Evolutionary conservation across 495 filamentous ascomycete genomes (phyloP).

Genomic region (Neurospora sp.): DNA sequence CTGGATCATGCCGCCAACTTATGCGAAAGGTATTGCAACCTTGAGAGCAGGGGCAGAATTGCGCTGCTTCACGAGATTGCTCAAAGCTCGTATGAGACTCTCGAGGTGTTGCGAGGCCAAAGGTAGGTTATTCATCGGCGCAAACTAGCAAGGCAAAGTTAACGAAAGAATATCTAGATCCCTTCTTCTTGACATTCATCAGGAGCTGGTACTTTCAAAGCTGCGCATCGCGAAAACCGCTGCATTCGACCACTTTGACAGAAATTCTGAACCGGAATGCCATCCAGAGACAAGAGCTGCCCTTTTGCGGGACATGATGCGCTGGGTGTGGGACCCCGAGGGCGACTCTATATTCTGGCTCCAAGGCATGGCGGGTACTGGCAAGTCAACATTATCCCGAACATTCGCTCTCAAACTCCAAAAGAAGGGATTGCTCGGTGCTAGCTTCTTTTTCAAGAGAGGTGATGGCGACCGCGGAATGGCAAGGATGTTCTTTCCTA

Average conservation of each 20-base stretch:
- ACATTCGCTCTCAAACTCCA: conserved; percentile 24
- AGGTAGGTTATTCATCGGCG: not conserved
- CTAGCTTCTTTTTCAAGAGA: conserved; percentile 45
- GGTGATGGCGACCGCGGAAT: conserved; percentile 32
- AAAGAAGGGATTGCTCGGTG: conserved; percentile 12
- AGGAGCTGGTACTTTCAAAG: not conserved
- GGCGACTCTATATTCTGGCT: conserved; percentile 31
- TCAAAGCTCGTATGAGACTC: not conserved
- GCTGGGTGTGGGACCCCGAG: conserved; percentile 7
- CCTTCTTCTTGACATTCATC: not conserved
- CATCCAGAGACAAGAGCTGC: conserved; percentile 18
- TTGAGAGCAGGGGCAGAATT: not conserved
- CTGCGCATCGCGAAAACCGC: conserved; percentile 12
- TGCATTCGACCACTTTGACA: conserved; percentile 18
- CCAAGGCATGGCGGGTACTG: conserved; percentile 36
- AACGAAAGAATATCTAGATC: not conserved
- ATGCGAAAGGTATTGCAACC: not conserved
- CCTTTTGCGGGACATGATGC: conserved; percentile 11
- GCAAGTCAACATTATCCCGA: conserved; percentile 36
- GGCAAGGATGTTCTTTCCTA: conserved; percentile 33
- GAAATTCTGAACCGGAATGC: conserved; percentile 20
- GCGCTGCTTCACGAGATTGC: not conserved
- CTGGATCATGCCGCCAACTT: not conserved
- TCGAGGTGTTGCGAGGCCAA: not conserved
- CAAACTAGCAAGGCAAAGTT: not conserved